A percentile compares a stretch with the other conserved stretches of the same genome.
These are phyloP conservation scores for Orbilia blumenaviensis DNA, from an alignment of 2,329 filamentous ascomycete genomes.

Conservation along the genomic window DNA sequence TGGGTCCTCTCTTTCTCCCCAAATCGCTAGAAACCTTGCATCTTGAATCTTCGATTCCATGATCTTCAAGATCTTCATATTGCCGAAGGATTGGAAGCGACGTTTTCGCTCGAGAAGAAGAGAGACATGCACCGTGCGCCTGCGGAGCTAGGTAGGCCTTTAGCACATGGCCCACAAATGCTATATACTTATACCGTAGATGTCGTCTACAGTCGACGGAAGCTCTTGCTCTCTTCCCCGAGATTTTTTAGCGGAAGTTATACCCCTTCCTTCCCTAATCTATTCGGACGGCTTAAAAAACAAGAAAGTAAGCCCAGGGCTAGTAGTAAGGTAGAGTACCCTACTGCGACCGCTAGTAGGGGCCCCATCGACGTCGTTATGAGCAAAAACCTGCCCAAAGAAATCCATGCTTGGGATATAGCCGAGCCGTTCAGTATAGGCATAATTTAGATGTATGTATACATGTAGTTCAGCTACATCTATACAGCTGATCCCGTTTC, in stretches of 20 bases:
- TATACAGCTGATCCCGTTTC: conserved; percentile 2
- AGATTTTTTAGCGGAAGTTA: conserved; percentile 16
- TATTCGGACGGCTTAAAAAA: neutral
- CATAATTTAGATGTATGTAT: neutral
- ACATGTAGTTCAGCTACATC: neutral
- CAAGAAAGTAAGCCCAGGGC: neutral
- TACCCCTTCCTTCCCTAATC: neutral
- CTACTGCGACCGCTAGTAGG: neutral
- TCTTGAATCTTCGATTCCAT: conserved; percentile 41
- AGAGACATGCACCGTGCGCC: conserved; percentile 37
- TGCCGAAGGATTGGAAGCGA: neutral
- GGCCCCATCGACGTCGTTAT: neutral
- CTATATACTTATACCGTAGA: neutral
- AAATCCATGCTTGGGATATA: conserved; percentile 26
- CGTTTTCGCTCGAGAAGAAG: neutral
- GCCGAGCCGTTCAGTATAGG: conserved; percentile 24
- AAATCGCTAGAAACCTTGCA: neutral
- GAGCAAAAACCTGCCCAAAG: neutral
- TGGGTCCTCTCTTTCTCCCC: neutral
- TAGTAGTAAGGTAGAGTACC: no score
- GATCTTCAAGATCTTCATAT: conserved; percentile 25
- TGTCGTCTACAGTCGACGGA: conserved; percentile 23
- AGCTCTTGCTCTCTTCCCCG: conserved; percentile 26
- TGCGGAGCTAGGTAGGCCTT: conserved; percentile 1
- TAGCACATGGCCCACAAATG: neutral